Evolutionary conservation across 1,284 basidiomycete species (phyloP).

Genomic region (Golubevia pallescens): DNA sequence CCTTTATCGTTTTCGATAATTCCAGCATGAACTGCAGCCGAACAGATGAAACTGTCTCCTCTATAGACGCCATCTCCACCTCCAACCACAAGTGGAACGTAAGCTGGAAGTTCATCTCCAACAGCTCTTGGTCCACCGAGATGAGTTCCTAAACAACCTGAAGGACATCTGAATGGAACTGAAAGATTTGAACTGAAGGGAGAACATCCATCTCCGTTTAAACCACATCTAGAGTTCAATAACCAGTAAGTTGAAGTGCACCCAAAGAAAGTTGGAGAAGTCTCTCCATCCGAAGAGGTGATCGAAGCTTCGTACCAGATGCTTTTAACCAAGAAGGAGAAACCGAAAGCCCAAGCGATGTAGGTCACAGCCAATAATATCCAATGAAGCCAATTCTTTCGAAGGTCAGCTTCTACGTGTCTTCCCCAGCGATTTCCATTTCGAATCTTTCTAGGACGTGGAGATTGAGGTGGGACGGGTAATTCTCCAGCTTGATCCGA

Average conservation of each 20-base stretch:
- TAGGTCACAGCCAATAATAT: slow-evolving; percentile 25
- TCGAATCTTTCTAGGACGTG: no score
- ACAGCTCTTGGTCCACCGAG: slow-evolving; percentile 78
- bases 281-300: neutral
- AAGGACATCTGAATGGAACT: slow-evolving; percentile 81
- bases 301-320: slow-evolving; percentile 37
- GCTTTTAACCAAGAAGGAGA: slow-evolving; percentile 30
- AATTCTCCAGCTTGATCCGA: no score
- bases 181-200: slow-evolving; percentile 72
- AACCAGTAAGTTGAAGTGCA: slow-evolving; percentile 54
- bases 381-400: slow-evolving; percentile 45
- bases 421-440: no score
- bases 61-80: slow-evolving; percentile 81
- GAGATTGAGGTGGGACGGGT: no score
- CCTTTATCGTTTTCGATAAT: slow-evolving; percentile 73
- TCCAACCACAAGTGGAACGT: slow-evolving; percentile 79
- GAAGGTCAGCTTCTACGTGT: slow-evolving; percentile 11
- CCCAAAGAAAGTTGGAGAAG: neutral
- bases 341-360: slow-evolving; percentile 47
- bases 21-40: slow-evolving; percentile 78
- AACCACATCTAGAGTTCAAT: slow-evolving; percentile 70
- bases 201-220: slow-evolving; percentile 74
- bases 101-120: slow-evolving; percentile 73
- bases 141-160: slow-evolving; percentile 73
- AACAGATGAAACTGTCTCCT: slow-evolving; percentile 83